Base-by-base conservation (phyloP, 2,329 filamentous ascomycete genomes). In the Colletotrichum lentis region DNA sequence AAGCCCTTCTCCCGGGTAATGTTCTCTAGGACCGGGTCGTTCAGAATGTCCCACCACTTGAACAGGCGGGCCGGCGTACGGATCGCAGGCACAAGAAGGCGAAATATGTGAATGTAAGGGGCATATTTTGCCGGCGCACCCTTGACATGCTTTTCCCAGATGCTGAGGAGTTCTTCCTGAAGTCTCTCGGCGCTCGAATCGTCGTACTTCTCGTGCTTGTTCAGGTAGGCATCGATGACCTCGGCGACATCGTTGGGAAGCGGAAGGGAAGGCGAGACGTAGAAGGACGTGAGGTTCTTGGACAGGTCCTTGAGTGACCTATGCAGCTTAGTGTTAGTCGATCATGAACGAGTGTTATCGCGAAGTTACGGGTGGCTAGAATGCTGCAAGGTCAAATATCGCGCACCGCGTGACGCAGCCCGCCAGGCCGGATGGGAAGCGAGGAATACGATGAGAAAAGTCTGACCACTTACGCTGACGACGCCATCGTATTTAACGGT, bases 11-110 rank as follows among this genome's bases (percentile, higher is more conserved):
- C 64, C 62, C 60, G 55, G 16, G 47, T 64, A 43, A 62, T 43
- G n/a, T 64, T 60, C 41, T 61, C 76, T 37, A 83, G 72, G 2
- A 87, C 83, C 0, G 88, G 86, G 53, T 83, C 82, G 22, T 89
- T 77, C 16, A 90, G 81, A 70, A 85, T 80, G 53, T 91, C 86
- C 85, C 91, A 93, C 92, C 92, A 96, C 67, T 89, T 84, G 63
- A 89, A 79, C 62, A 92, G 78, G 63, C 89, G 86, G 41, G 86
- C 83, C 2, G 89, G 84, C 12, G 87, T 87, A 64, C 84, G 85
- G 62, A 96, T 83, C 12, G 85, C 84, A 3, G 90, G 87, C 27
- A 88, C 84, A 43, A 95, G 80, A 47, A 84, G 84, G 54, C 87
- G 85, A 63, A 95, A 79, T 53, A 92, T 84, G 57, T 85, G 84